Conservation (phyloP, 768 basidiomycete species). For the Tricholoma terreum region DNA sequence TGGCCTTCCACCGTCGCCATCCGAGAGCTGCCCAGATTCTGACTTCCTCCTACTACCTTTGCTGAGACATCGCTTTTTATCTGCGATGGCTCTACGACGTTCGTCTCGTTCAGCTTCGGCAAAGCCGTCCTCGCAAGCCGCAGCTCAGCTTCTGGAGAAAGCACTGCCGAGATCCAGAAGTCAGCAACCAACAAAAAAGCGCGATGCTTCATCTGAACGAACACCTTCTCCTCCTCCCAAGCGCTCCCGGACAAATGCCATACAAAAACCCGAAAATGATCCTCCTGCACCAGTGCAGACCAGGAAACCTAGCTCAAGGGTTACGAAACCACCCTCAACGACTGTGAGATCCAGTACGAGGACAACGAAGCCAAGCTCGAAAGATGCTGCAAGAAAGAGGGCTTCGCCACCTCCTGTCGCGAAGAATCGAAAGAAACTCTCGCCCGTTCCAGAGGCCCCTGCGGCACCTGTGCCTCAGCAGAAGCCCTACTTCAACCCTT, state of each 20-base stretch:
- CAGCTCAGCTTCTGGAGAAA: constrained; percentile 30
- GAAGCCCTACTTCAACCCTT: constrained; percentile 62
- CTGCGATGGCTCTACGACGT: constrained; percentile 44
- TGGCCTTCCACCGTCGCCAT: constrained; percentile 12
- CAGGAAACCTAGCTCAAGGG: constrained; percentile 16
- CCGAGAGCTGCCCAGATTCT: neutral
- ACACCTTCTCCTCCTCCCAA: constrained; percentile 45
- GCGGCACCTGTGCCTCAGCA: constrained; percentile 36
- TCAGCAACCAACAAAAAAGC: constrained; percentile 40
- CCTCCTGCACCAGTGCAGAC: constrained; percentile 28
- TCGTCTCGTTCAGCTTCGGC: constrained; percentile 51
- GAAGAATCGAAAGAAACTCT: constrained; percentile 15
- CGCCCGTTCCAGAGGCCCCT: constrained; percentile 28
- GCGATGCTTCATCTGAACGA: constrained; percentile 48
- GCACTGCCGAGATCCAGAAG: constrained; percentile 30
- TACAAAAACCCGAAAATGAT: constrained; percentile 43
- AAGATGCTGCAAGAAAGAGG: constrained; percentile 22
- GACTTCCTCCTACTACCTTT: too few species aligned
- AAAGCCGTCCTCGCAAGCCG: constrained; percentile 38
- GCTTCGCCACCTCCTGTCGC: neutral
- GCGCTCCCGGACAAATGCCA: constrained; percentile 38
- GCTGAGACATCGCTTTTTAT: neutral
- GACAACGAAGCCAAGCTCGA: constrained; percentile 19
- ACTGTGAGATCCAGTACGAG: constrained; percentile 12
- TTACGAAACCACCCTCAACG: constrained; percentile 15